Evolutionary conservation across 225 moss, liverwort and hornwort species (phyloP), one percentile per base, ranked within the genome.

Genomic region (Marchantia paleacea): DNA sequence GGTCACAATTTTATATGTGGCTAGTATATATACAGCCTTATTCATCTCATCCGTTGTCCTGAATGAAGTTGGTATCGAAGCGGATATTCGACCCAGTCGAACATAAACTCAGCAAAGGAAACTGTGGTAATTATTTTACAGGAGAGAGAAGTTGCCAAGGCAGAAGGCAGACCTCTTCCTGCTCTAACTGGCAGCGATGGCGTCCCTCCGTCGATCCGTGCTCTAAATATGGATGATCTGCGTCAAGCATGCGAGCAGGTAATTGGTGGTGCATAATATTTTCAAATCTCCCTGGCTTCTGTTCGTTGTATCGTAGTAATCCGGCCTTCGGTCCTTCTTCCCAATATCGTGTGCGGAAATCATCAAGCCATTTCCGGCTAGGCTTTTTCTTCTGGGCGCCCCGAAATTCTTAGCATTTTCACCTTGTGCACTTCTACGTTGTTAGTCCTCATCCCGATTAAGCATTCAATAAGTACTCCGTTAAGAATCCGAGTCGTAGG

Each of bases 241-340:
- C 86, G 89, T 18, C 89, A 89, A 52, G 86, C 89, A 13, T 86
- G 82, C 73, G 89, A 89, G 47, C 89, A 89, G 89, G 89, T 89
- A 81, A 65, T 0, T 26, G n/a, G 1, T 20, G 47, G 14, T 18
- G 7, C 8, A 18, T 0, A 8, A 70, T 20, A 12, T 19, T 10
- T 39, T 47, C 47, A 47, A 30, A 69, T 31, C 2, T 10, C 47
- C n/a, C 26, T 28, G 4, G 25, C 7, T 53, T 53, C 24, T 1
- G n/a, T n/a, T 73, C 5, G 20, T 18, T 25, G 52, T 54, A 53
- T 53, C 54, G 0, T 73, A 19, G 57, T 12, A 57, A 39, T 39
- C 5, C 39, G 39, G 39, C 5, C 39, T 39, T 39, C 5, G 39
- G 39, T 39, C 39, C 39, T 57, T 57, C 19, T 57, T 57, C 19